These are phyloP conservation scores for Pyrus communis DNA, from an alignment of 306 rosid genomes.

Conservation along the genomic window DNA sequence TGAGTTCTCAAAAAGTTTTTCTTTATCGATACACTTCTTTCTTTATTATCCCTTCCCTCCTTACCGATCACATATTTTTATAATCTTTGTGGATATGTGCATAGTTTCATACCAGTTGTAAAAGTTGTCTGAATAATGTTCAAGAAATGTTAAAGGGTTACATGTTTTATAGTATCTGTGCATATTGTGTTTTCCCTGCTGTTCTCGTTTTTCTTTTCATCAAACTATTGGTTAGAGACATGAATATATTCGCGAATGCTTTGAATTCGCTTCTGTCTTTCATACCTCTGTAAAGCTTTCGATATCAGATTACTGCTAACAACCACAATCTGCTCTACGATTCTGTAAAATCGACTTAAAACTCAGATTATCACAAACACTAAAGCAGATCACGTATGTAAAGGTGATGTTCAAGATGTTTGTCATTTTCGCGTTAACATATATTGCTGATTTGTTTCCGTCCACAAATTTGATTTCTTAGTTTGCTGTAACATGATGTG, in stretches of 20 bases:
- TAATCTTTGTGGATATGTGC: not conserved
- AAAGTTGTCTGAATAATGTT: not conserved
- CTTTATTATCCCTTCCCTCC: not conserved
- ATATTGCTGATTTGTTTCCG: not conserved
- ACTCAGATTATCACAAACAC: not conserved
- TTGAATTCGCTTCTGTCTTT: not conserved
- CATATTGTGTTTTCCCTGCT: not conserved
- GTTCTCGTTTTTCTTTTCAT: not conserved
- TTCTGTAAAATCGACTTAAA: not conserved
- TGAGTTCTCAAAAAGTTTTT: conserved; percentile 1
- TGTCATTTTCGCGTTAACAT: not conserved
- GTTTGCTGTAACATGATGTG: not conserved
- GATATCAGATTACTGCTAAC: not conserved
- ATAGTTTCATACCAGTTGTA: not conserved
- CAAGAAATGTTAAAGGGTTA: not conserved
- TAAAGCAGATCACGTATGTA: not conserved
- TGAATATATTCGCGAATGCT: not conserved
- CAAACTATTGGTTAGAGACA: not conserved
- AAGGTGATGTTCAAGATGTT: not conserved
- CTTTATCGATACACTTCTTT: not conserved
- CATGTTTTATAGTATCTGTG: not conserved
- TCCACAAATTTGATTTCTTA: not conserved
- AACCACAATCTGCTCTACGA: not conserved
- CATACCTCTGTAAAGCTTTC: not conserved
- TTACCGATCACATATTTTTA: not conserved